phyloP scores from a whole-genome alignment of 148 eudicot genomes.

The Rhododendron henanense region DNA sequence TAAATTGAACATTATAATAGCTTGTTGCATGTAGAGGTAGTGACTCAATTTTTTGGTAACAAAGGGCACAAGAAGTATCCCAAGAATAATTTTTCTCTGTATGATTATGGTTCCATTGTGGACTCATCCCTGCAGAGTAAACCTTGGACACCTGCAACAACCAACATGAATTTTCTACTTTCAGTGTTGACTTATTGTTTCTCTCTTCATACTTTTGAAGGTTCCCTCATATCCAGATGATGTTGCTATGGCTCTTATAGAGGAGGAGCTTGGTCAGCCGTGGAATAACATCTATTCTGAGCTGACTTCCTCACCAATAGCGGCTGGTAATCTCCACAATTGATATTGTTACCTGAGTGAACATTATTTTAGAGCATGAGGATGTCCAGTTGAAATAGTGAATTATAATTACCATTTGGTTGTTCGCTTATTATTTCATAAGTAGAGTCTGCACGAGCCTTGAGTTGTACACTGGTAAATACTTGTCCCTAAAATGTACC shows the following conservation, averaged over 20 bases:
- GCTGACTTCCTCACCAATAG: constrained; percentile 92
- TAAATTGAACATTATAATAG: background rate
- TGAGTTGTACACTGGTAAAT: background rate
- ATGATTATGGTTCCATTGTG: background rate
- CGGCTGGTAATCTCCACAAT: constrained; percentile 68
- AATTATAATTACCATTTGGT: background rate
- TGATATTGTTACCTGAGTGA: background rate
- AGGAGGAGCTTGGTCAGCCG: constrained; percentile 94
- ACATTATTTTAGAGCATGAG: constrained; percentile 3
- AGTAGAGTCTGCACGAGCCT: background rate
- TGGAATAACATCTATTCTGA: constrained; percentile 90
- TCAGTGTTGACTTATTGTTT: constrained; percentile 15
- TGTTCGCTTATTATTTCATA: background rate
- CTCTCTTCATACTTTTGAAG: constrained; percentile 31
- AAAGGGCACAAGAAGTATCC: background rate
- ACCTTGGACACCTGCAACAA: background rate
- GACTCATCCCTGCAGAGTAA: background rate
- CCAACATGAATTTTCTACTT: background rate
- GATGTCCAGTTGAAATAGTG: background rate
- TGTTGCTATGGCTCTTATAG: constrained; percentile 90
- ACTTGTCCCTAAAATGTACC: background rate
- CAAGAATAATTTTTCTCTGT: background rate
- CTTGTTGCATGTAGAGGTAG: background rate
- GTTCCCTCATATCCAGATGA: constrained; percentile 99
- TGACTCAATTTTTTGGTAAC: background rate